Base-by-base conservation (phyloP, 805 yeast genomes). In the Saturnispora saitoi region DNA sequence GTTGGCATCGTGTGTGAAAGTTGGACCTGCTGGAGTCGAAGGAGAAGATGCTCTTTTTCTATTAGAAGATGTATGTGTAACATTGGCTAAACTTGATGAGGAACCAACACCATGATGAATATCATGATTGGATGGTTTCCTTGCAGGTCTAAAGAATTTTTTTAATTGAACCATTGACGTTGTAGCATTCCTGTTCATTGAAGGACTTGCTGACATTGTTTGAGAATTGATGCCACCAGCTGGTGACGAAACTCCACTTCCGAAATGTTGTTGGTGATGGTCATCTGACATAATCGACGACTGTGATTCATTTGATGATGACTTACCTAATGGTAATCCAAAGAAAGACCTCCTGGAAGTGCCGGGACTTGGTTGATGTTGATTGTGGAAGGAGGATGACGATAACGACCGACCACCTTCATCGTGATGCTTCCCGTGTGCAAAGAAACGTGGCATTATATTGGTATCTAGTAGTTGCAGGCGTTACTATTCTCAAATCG, bases 101-200 rank as follows among this genome's bases (percentile, higher is more conserved):
- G 43, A 47, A 14, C 36, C 47, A 19, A 31, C 14, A 29, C 28
- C 15, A 46, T 37, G 47, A 34, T 47, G 14, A 32, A 29, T 34
- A 20, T 31, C 49, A 44, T 48, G 42, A 32, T 55, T 58, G 38
- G 58, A 54, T 36, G 59, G 60, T 47, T 60, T 73, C 7, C 71
- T 64, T 31, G 49, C 52, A 4, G 86, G 85, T 59, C 85, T 77
- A 63, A 83, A 83, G 56, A 83, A 81, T 58, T 86, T 72, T 59
- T 83, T 83, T 63, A 83, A 67, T 55, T 83, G 89, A 22, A 76
- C 81, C 86, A 83, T 82, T 22, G 87, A 56, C 29, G 50, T 43
- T 22, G 60, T 48, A 42, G 54, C 50, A 28, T 48, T 43, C 43
- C 54, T 41, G 24, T 46, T 42, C 24, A 42, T 45, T 11, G 54